Evolutionary conservation across 768 basidiomycete species (phyloP).

Genomic region (Leccinum truebloodii): DNA sequence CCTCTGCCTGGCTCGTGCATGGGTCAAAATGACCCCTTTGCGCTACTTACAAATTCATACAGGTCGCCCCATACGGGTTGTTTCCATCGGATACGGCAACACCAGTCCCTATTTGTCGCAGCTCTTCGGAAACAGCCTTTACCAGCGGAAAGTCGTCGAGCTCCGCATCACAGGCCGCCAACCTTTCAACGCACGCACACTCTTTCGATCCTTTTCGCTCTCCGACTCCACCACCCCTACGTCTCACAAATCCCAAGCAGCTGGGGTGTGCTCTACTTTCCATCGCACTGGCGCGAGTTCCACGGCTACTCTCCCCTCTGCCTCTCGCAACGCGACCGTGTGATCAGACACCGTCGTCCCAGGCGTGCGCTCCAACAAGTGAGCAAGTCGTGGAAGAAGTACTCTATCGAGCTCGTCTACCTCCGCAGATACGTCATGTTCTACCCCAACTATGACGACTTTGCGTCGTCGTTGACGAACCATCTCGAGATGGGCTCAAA

Average conservation of each 20-base stretch:
- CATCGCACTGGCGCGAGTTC: constrained; percentile 86
- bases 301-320: constrained; percentile 74
- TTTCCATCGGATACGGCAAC: constrained; percentile 52
- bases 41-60: constrained; percentile 48
- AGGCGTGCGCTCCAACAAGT: constrained; percentile 73
- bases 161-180: constrained; percentile 66
- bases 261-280: constrained; percentile 92
- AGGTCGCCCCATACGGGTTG: not conserved
- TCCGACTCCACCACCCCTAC: constrained; percentile 57
- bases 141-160: constrained; percentile 83
- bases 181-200: constrained; percentile 61
- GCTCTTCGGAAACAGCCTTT: constrained; percentile 81
- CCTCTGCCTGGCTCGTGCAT: constrained; percentile 74
- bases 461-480: constrained; percentile 82
- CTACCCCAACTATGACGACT: constrained; percentile 79
- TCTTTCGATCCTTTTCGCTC: constrained; percentile 50
- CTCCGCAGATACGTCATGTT: constrained; percentile 86
- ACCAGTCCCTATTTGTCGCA: constrained; percentile 39
- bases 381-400: constrained; percentile 85
- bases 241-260: constrained; percentile 87
- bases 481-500: constrained; percentile 85
- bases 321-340: constrained; percentile 46
- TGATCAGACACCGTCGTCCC: constrained; percentile 59
- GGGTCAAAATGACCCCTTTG: constrained; percentile 79
- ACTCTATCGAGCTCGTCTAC: constrained; percentile 84